Conservation (phyloP, 2,329 filamentous ascomycete species). For the Huntiella savannae region DNA sequence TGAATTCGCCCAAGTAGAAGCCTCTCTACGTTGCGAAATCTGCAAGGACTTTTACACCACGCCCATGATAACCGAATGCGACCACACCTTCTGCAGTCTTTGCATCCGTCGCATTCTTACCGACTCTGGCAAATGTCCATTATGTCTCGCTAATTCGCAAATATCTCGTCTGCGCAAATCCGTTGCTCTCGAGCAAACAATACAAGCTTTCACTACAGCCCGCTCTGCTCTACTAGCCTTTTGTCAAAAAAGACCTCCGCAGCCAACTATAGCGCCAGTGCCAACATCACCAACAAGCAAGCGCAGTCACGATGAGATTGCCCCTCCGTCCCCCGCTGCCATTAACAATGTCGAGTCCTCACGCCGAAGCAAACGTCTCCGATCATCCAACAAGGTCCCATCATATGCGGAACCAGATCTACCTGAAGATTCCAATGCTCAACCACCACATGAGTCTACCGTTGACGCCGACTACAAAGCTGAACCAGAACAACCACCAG, state of each 20-base stretch:
- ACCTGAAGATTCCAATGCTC: neutral
- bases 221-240: constrained; percentile 44
- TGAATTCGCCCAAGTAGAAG: constrained; percentile 53
- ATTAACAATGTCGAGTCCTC: constrained; percentile 15
- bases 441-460: no score
- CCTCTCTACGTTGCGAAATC: constrained; percentile 78
- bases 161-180: constrained; percentile 73
- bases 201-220: constrained; percentile 54
- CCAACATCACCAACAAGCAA: constrained; percentile 50
- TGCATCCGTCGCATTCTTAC: constrained; percentile 80
- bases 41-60: constrained; percentile 96
- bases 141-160: constrained; percentile 62
- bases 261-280: constrained; percentile 30
- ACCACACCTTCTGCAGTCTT: constrained; percentile 88
- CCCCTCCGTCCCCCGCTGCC: constrained; percentile 13
- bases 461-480: constrained; percentile 18
- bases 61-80: constrained; percentile 86
- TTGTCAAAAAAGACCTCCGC: constrained; percentile 44
- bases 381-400: constrained; percentile 24
- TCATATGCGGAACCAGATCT: neutral
- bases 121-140: constrained; percentile 69
- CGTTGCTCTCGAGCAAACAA: constrained; percentile 66
- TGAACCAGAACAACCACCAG: constrained; percentile 18
- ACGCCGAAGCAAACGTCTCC: constrained; percentile 28
- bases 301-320: constrained; percentile 25